phyloP scores from a whole-genome alignment of 2,329 filamentous ascomycete species.

The Emmonsia crescens region DNA sequence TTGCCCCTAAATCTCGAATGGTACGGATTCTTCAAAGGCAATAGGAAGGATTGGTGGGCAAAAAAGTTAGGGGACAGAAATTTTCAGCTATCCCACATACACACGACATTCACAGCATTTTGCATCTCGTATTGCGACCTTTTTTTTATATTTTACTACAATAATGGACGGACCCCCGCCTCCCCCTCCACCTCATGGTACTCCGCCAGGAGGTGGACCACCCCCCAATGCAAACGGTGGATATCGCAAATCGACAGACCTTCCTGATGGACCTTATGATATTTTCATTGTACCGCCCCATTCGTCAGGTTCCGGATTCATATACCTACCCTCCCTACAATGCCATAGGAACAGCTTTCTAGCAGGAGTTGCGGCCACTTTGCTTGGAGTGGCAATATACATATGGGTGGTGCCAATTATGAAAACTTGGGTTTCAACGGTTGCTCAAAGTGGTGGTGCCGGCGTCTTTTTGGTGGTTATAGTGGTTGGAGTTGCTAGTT shows the following conservation, averaged over 20 bases:
- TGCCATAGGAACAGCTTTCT: conserved; percentile 84
- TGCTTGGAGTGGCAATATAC: conserved; percentile 63
- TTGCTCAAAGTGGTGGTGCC: conserved; percentile 60
- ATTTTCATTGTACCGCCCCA: conserved; percentile 95
- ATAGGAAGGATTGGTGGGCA: background rate
- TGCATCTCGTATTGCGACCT: background rate
- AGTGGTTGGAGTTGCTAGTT: conserved; percentile 64
- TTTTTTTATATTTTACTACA: background rate
- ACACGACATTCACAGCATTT: background rate
- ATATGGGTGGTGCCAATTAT: conserved; percentile 62
- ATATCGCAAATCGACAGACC: conserved; percentile 41
- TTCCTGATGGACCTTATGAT: conserved; percentile 87
- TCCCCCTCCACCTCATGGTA: conserved; percentile 74
- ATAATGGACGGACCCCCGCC: conserved; percentile 41
- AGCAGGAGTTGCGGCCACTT: conserved; percentile 68
- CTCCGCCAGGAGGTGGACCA: conserved; percentile 43
- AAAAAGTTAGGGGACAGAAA: background rate
- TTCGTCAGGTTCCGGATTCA: conserved; percentile 75
- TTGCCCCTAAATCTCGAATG: background rate
- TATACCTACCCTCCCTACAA: conserved; percentile 84
- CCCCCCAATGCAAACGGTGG: conserved; percentile 7
- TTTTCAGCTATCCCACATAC: background rate
- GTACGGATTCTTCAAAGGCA: background rate
- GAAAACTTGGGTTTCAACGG: conserved; percentile 59
- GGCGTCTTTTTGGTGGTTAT: conserved; percentile 62